Conservation (phyloP, 768 basidiomycete species). For the Daedaleopsis nitida region DNA sequence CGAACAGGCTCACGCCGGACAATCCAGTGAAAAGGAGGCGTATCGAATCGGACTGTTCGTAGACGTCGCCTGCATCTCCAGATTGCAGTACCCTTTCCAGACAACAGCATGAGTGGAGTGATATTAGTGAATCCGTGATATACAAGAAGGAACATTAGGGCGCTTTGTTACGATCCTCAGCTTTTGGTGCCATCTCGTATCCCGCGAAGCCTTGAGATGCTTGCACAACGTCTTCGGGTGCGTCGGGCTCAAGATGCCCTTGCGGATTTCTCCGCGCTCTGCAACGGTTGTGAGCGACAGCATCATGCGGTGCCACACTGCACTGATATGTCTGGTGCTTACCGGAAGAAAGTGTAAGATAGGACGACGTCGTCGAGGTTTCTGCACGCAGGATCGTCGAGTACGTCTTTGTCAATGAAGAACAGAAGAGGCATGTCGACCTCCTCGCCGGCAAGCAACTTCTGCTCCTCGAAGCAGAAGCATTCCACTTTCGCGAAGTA, state of each 20-base stretch:
- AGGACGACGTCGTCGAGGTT: conserved; percentile 90
- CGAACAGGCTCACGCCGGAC: neutral
- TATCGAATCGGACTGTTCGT: neutral
- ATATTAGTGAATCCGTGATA: conserved; percentile 4
- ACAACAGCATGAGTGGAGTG: conserved; percentile 1
- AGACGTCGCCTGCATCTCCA: neutral
- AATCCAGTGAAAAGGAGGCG: neutral
- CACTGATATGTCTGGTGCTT: conserved; percentile 22
- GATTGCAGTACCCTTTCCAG: neutral
- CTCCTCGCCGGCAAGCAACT: conserved; percentile 90
- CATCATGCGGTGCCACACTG: neutral
- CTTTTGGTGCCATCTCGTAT: conserved; percentile 52
- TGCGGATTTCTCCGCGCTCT: conserved; percentile 85
- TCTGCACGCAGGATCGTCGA: conserved; percentile 88
- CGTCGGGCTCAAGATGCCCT: conserved; percentile 92
- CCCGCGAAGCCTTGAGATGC: conserved; percentile 74
- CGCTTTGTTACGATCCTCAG: conserved; percentile 30
- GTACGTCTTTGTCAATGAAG: conserved; percentile 97
- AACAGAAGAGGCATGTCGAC: conserved; percentile 98
- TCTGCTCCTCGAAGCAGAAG: conserved; percentile 99
- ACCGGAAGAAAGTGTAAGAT: conserved; percentile 99
- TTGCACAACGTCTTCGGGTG: conserved; percentile 75
- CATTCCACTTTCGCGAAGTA: conserved; percentile 99
- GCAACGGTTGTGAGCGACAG: conserved; percentile 5
- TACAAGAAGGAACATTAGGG: neutral